These are phyloP conservation scores for Phytophthora multivora DNA, from an alignment of 352 stramenopile species.

Conservation along the genomic window DNA sequence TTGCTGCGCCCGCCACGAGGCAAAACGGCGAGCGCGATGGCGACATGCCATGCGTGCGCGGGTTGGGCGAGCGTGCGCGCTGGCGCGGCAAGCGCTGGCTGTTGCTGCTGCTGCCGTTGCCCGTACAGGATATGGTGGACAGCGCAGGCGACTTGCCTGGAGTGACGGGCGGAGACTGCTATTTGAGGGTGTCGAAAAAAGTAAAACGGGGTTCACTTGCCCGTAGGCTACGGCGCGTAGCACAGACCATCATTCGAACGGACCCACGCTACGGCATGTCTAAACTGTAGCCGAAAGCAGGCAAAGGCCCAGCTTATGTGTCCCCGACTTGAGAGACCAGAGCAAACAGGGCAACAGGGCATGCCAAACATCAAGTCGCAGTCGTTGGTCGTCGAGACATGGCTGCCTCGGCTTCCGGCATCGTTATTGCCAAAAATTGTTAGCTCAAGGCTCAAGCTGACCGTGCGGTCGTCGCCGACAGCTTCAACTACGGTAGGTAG, in stretches of 20 bases:
- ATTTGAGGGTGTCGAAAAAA: conserved; percentile 1
- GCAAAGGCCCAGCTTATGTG: no score
- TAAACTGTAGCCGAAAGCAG: conserved; percentile 3
- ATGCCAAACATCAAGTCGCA: conserved; percentile 3
- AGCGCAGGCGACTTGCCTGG: not conserved
- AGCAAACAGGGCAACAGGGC: conserved; percentile 20
- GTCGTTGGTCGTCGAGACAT: conserved; percentile 33
- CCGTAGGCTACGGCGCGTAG: no score
- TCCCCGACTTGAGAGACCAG: no score
- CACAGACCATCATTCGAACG: conserved; percentile 16
- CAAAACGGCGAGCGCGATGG: conserved; percentile 25
- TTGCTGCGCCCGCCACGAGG: not conserved
- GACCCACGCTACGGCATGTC: conserved; percentile 16
- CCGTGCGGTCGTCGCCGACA: conserved; percentile 9
- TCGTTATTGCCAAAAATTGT: conserved; percentile 25
- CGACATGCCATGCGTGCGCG: conserved; percentile 31
- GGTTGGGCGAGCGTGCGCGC: conserved; percentile 3
- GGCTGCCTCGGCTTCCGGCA: conserved; percentile 22
- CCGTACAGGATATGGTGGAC: not conserved
- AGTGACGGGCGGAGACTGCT: conserved; percentile 3
- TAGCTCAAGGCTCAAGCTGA: conserved; percentile 2
- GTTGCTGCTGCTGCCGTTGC: not conserved
- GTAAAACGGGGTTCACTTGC: conserved; percentile 17
- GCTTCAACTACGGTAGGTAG: conserved; percentile 26
- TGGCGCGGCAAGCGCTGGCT: conserved; percentile 1